Evolutionary conservation across 306 rosid species (phyloP), one percentile per base, ranked within the genome.

Genomic region (Corylus americana): DNA sequence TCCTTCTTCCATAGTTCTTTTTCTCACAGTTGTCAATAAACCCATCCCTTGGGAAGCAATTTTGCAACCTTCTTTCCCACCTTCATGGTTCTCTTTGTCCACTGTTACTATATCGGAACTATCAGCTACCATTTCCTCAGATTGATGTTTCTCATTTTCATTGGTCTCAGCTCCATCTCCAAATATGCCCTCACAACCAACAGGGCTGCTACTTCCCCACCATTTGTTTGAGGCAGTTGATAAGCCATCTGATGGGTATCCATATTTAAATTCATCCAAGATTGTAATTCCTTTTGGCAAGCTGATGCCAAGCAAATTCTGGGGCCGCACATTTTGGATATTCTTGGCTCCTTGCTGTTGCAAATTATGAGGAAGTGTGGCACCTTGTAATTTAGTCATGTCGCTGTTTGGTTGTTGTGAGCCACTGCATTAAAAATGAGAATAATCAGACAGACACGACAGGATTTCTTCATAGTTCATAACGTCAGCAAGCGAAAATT

Each of bases 231-330:
- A 92, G 27, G 78, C 66, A 35, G 88, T 78, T 47, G 92, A 91
- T 68, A 94, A 84, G 79, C 97, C 92, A 67, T 84, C 80, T 7
- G 91, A 86, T 17, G 98, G 97, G 77, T 90, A 94, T 62, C 98
- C 98, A 39, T 71, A 71, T 76, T 92, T 94, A 74, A 92, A 94
- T 75, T 94, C 97, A 55, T 92, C 94, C 73, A 81, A 63, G 48
- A 87, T 76, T 54, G 87, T 25, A 58, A 83, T 70, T 77, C 89
- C 94, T 84, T 90, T 90, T 35, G 85, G 64, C 82, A 86, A 76
- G 82, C 81, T 78, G 42, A 84, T 45, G 77, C 74, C 75, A 29
- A 22, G 57, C 63, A 61, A 17, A 76, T 73, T 87, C 57, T 81
- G 91, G 4, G 82, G 69, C 1, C 88, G 89, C 39, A 79, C 87